Percentiles rank a stretch among this genome's conserved stretches.
phyloP scores from a whole-genome alignment of 2,329 filamentous ascomycete genomes.

The Niveomyces coronatus region DNA sequence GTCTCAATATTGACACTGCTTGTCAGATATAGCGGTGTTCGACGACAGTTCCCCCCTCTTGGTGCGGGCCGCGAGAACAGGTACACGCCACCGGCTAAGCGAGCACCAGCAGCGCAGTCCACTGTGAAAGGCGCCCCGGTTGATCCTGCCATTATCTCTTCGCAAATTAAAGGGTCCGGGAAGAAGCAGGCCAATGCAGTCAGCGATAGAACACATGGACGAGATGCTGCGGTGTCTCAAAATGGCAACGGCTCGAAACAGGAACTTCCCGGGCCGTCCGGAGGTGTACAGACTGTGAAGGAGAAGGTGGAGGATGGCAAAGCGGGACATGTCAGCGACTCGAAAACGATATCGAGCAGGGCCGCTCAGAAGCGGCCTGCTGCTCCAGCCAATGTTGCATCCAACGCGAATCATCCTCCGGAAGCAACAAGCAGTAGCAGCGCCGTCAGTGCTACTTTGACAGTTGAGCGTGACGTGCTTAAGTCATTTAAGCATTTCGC shows the following conservation, averaged over 20 bases:
- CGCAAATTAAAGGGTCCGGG: conserved; percentile 51
- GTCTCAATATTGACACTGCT: too few species aligned
- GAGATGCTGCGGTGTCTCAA: conserved; percentile 18
- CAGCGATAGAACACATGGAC: conserved; percentile 17
- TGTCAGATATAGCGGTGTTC: conserved; percentile 93
- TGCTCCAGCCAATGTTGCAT: conserved; percentile 17
- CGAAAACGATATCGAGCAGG: conserved; percentile 20
- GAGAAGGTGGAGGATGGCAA: conserved; percentile 17
- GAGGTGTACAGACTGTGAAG: conserved; percentile 15
- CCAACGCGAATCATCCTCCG: conserved; percentile 31
- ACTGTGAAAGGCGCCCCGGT: conserved; percentile 68
- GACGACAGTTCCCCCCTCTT: conserved; percentile 62
- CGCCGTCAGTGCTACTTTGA: conserved; percentile 43
- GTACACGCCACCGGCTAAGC: conserved; percentile 83
- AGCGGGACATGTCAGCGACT: conserved; percentile 4
- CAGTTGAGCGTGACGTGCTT: conserved; percentile 51
- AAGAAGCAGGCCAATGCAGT: conserved; percentile 24
- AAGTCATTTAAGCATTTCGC: conserved; percentile 57
- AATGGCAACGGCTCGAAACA: conserved; percentile 20
- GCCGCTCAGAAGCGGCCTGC: conserved; percentile 23
- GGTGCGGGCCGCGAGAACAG: conserved; percentile 45
- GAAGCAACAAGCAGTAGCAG: too few species aligned
- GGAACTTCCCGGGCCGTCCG: conserved; percentile 17
- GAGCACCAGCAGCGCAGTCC: conserved; percentile 64
- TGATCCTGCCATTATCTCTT: conserved; percentile 83